phyloP scores from a whole-genome alignment of 1,284 basidiomycete genomes.

The Pyrrhoderma noxium region DNA sequence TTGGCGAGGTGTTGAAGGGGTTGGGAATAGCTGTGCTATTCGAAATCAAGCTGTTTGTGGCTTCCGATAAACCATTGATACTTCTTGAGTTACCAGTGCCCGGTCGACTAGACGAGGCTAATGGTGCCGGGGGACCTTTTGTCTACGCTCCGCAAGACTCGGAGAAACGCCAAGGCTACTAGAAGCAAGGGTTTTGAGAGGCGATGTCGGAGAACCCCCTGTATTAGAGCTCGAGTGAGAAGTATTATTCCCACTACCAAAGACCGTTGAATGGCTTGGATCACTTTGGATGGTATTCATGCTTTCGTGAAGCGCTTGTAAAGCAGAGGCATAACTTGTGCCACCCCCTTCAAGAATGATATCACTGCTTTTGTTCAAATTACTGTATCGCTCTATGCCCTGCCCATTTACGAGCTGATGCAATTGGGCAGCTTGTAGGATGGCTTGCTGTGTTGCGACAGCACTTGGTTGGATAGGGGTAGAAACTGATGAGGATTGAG shows the following conservation, averaged over 20 bases:
- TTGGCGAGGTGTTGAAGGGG: background rate
- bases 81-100: background rate
- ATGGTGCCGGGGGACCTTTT: conserved; percentile 3
- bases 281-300: background rate
- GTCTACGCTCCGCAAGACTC: conserved; percentile 8
- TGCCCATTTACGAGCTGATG: conserved; percentile 12
- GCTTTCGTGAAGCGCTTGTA: background rate
- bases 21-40: background rate
- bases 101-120: conserved; percentile 7
- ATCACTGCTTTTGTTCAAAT: background rate
- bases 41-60: background rate
- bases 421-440: conserved; percentile 10
- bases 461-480: conserved; percentile 10
- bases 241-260: background rate
- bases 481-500: conserved; percentile 3
- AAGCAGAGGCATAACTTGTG: no score
- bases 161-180: background rate
- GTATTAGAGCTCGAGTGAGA: background rate
- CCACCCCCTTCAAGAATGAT: background rate
- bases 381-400: background rate
- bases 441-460: conserved; percentile 2
- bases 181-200: background rate
- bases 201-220: conserved; percentile 2
- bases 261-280: background rate
- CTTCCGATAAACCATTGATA: background rate